Evolutionary conservation across 1,284 basidiomycete genomes (phyloP).

Genomic region (Malassezia japonica): DNA sequence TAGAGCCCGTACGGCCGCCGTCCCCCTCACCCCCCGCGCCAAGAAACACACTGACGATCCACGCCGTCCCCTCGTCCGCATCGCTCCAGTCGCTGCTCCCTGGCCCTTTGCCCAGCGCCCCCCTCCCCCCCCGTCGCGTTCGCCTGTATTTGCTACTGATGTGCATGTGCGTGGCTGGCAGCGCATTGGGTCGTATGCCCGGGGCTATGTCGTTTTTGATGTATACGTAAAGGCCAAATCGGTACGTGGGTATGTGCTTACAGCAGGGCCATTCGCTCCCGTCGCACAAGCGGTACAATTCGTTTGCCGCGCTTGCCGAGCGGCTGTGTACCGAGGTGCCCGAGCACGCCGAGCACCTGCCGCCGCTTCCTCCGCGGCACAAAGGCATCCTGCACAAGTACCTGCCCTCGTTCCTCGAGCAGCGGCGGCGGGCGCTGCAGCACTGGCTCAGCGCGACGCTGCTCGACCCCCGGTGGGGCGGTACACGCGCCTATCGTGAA

Average conservation of each 20-base stretch:
- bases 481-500: slow-evolving; percentile 17
- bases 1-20: too few relatives aligned
- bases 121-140: too few relatives aligned
- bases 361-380: slow-evolving; percentile 25
- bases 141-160: neutral
- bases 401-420: slow-evolving; percentile 30
- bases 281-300: slow-evolving; percentile 3
- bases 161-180: slow-evolving; percentile 35
- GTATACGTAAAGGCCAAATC: slow-evolving; percentile 25
- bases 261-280: slow-evolving; percentile 1
- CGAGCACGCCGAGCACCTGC: slow-evolving; percentile 20
- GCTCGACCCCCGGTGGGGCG: slow-evolving; percentile 32
- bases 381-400: slow-evolving; percentile 36
- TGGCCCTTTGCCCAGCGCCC: too few relatives aligned
- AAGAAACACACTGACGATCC: too few relatives aligned
- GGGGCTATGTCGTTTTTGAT: slow-evolving; percentile 40
- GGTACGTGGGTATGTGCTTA: slow-evolving; percentile 12
- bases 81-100: too few relatives aligned
- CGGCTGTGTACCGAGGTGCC: slow-evolving; percentile 1
- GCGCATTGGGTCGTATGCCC: slow-evolving; percentile 26
- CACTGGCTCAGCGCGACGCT: slow-evolving; percentile 30
- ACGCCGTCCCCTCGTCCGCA: too few relatives aligned
- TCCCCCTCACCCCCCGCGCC: too few relatives aligned
- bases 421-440: slow-evolving; percentile 31
- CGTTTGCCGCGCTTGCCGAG: slow-evolving; percentile 5